Conservation (phyloP, 208 protist genomes). For the Sergeia podlipaevii region DNA sequence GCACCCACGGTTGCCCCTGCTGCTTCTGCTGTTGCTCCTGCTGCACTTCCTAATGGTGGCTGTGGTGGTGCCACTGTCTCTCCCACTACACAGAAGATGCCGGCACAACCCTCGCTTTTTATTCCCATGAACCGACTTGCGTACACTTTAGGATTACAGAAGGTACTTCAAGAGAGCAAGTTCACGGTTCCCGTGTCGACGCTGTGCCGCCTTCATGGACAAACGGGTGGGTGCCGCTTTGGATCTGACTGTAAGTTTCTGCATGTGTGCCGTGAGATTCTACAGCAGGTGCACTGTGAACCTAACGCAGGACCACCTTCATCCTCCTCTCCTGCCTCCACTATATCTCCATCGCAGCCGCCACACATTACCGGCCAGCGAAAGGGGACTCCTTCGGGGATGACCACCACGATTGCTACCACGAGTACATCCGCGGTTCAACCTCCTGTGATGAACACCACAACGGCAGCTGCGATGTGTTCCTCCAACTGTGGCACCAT, state of each 20-base stretch:
- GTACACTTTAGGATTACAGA: constrained; percentile 59
- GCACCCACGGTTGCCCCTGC: constrained; percentile 1
- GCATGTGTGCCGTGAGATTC: constrained; percentile 71
- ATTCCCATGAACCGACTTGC: constrained; percentile 48
- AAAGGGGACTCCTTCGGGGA: background rate
- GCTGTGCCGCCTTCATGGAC: constrained; percentile 67
- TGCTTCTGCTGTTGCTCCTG: constrained; percentile 31
- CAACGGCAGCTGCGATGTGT: too few relatives aligned
- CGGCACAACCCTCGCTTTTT: constrained; percentile 5
- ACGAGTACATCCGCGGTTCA: background rate
- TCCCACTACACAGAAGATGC: background rate
- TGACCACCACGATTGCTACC: background rate
- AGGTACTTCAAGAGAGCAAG: constrained; percentile 34
- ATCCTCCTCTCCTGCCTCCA: too few relatives aligned
- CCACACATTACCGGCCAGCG: background rate
- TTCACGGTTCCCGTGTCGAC: constrained; percentile 28
- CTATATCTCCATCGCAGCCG: background rate
- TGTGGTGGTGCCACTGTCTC: background rate
- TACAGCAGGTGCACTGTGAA: constrained; percentile 17
- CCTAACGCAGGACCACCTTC: constrained; percentile 14
- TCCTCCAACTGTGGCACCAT: too few relatives aligned
- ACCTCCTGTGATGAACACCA: constrained; percentile 2
- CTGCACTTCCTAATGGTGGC: too few relatives aligned
- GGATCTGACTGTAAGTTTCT: constrained; percentile 83
- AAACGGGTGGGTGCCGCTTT: constrained; percentile 70